phyloP scores from a whole-genome alignment of 345 rosid genomes.

The Cochlearia excelsa region DNA sequence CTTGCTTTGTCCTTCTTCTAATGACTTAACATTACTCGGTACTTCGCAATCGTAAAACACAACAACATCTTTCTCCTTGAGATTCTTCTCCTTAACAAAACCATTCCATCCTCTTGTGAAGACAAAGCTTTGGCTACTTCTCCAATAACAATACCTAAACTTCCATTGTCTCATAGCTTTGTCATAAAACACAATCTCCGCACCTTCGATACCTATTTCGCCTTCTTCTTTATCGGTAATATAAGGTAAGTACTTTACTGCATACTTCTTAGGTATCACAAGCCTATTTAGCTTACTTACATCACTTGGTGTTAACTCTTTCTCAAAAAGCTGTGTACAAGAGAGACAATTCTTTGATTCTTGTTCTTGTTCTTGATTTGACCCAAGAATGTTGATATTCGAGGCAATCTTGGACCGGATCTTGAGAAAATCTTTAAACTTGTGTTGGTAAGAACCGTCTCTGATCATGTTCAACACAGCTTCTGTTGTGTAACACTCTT shows the following conservation, averaged over 20 bases:
- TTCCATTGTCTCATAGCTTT: conserved; percentile 57
- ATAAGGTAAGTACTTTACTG: conserved; percentile 47
- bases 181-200: conserved; percentile 52
- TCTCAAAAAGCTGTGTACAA: conserved; percentile 42
- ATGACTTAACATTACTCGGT: background rate
- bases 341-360: conserved; percentile 11
- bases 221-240: conserved; percentile 27
- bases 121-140: conserved; percentile 76
- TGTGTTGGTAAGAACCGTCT: conserved; percentile 61
- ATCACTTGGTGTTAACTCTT: conserved; percentile 74
- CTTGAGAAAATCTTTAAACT: conserved; percentile 41
- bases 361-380: background rate
- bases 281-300: conserved; percentile 83
- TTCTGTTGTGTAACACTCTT: conserved; percentile 35
- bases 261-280: conserved; percentile 70
- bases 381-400: conserved; percentile 2
- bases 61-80: conserved; percentile 53
- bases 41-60: conserved; percentile 43
- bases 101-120: conserved; percentile 79
- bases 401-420: conserved; percentile 11
- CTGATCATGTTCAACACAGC: conserved; percentile 54
- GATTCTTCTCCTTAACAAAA: conserved; percentile 58
- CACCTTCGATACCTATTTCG: conserved; percentile 21
- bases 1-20: conserved; percentile 17
- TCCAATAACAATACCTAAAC: conserved; percentile 83